A percentile compares a stretch with the other conserved stretches of the same genome.
Evolutionary conservation across 768 basidiomycete species (phyloP).

Genomic region (Pholiota conissans): DNA sequence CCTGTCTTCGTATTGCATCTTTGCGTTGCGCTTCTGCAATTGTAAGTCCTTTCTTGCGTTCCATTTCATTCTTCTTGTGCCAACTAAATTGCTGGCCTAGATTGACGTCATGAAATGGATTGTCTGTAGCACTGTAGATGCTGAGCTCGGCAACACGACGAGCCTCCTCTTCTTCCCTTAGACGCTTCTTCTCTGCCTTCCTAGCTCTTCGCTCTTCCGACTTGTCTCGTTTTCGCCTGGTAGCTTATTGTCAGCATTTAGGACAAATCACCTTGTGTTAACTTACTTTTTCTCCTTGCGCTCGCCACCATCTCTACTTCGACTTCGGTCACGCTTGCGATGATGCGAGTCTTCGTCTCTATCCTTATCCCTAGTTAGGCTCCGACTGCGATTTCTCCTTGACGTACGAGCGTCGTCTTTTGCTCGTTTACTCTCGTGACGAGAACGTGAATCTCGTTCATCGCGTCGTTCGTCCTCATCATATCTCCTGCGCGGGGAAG

Average conservation of each 20-base stretch:
- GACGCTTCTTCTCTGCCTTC: constrained; percentile 85
- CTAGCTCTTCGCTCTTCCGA: constrained; percentile 84
- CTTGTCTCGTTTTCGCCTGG: constrained; percentile 80
- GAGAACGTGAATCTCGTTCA: constrained; percentile 33
- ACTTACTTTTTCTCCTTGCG: constrained; percentile 49
- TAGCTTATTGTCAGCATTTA: constrained; percentile 10
- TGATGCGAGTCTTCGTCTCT: constrained; percentile 20
- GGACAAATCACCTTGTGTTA: neutral
- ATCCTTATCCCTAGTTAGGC: constrained; percentile 27
- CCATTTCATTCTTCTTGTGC: constrained; percentile 99
- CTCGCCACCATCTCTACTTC: constrained; percentile 36
- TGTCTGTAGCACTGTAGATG: constrained; percentile 95
- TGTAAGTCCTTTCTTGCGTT: constrained; percentile 83
- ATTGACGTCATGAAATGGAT: constrained; percentile 98
- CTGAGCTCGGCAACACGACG: constrained; percentile 93
- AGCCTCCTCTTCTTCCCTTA: constrained; percentile 85
- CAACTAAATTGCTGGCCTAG: constrained; percentile 96
- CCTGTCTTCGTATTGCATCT: constrained; percentile 80
- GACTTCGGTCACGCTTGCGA: constrained; percentile 31
- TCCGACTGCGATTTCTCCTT: constrained; percentile 32
- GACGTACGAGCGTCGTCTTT: constrained; percentile 29
- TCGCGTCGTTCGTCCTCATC: constrained; percentile 37
- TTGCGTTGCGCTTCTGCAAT: constrained; percentile 74
- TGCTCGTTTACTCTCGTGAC: constrained; percentile 26
- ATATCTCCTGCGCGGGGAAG: constrained; percentile 42